Evolutionary conservation across 2,329 filamentous ascomycete genomes (phyloP), one percentile per base, ranked within the genome.

Genomic region (Colletotrichum nymphaeae): DNA sequence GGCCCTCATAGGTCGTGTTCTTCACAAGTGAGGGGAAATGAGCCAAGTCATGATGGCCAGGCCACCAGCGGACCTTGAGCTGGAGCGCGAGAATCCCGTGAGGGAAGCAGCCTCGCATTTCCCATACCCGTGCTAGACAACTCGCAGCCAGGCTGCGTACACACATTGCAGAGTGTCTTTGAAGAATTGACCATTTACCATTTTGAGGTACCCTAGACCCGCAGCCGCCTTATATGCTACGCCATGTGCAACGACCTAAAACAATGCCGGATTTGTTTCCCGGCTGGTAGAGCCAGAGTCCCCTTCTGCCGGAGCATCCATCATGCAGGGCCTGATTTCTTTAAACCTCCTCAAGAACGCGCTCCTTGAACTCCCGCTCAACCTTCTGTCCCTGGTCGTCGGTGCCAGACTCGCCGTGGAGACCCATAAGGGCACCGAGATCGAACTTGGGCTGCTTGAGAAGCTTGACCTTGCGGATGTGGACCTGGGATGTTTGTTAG

Each of bases 381-480:
- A 97, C 94, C 94, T 98, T 98, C 88, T 98, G 94, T 82, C 97
- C 97, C 85, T 95, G 92, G 88, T 99, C 97, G 85, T 98, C 95
- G 81, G 94, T 95, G 83, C 92, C 93, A 76, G 95, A 97, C 91
- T 99, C 97, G 88, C 97, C 97, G 90, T 99, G 97, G 82, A 99
- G 93, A 86, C 93, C 93, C 87, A 99, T 93, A 80, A 99, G 92
- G 81, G 94, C 93, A 87, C 97, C 97, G 78, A 99, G 93, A 85
- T 99, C 97, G 90, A 99, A 98, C 92, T 99, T 99, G 84, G 97
- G 97, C 79, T 93, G 87, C 93, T 99, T 99, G 81, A 99, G 91
- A 81, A 99, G 94, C 93, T 99, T 99, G 84, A 99, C 96, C 93
- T 99, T 99, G 88, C 97, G 95, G 88, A 99, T 98, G 91, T 99